Evolutionary conservation across 2,329 filamentous ascomycete species (phyloP).

Genomic region (Xylaria sp.): DNA sequence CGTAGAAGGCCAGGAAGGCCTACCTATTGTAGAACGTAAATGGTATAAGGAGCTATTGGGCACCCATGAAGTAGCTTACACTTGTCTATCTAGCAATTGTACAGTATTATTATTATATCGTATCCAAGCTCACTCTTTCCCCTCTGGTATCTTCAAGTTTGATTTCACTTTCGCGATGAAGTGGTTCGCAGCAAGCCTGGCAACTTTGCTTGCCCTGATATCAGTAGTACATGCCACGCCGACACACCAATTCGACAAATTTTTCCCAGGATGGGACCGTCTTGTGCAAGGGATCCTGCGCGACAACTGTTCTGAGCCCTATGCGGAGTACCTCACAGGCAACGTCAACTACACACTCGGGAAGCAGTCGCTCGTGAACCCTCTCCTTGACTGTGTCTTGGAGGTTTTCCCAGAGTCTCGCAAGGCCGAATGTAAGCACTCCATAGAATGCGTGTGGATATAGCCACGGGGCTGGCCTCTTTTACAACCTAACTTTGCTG

Average conservation of each 20-base stretch:
- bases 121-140: background rate
- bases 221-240: slow-evolving; percentile 9
- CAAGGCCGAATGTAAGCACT: slow-evolving; percentile 30
- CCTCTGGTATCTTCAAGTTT: background rate
- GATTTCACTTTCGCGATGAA: slow-evolving; percentile 14
- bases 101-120: background rate
- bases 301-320: slow-evolving; percentile 22
- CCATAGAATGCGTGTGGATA: background rate
- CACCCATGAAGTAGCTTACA: background rate
- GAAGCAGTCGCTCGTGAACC: slow-evolving; percentile 24
- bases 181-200: slow-evolving; percentile 19
- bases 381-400: slow-evolving; percentile 32
- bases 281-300: slow-evolving; percentile 23
- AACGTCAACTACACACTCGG: slow-evolving; percentile 8
- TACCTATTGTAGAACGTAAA: too few relatives aligned
- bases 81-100: background rate
- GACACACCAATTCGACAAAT: slow-evolving; percentile 28
- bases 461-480: background rate
- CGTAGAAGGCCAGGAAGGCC: too few relatives aligned
- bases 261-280: slow-evolving; percentile 26
- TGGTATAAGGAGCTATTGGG: slow-evolving; percentile 6
- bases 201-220: slow-evolving; percentile 10
- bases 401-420: slow-evolving; percentile 28
- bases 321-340: slow-evolving; percentile 25
- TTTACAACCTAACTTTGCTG: background rate